Base-by-base conservation (phyloP, 2,329 filamentous ascomycete genomes). In the Aaosphaeria arxii region DNA sequence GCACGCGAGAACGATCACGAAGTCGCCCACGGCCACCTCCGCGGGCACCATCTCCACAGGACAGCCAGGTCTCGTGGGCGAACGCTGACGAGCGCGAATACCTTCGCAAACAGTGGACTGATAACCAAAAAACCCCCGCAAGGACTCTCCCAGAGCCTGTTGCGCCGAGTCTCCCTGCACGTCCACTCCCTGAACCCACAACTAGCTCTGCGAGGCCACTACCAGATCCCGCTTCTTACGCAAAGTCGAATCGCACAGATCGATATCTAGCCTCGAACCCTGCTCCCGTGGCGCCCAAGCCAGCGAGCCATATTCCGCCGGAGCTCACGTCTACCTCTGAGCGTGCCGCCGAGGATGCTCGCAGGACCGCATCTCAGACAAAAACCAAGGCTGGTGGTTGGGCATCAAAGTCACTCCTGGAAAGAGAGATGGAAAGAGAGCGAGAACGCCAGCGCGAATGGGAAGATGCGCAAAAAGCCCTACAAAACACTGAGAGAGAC, bases 391-490 rank as follows among this genome's bases (percentile, higher is more conserved):
- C 83, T 1, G 79, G 75, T 30, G 83, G 81, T 0, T 83, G 79
- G 80, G 83, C 83, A 1, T 79, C 79, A 54, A 88, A 86, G 72
- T 87, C 84, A 0, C 76, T 91, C 7, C 78, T 91, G 1, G 88
- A 91, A 71, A 82, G 86, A 30, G 88, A 91, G 70, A 90, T 91
- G 86, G 87, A 91, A 67, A 77, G 86, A 64, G 88, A 91, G 69
- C 78, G 88, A 6, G 82, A 89, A 72, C 77, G 87, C 11, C 88
- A 91, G 71, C 79, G 78, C 47, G 88, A 91, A 66, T 91, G 89
- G 89, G 88, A 94, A 67, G 83, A 88, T 53, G 76, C 83, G 1
- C 89, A 92, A 69, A 77, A 83, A 61, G 82, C 81, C 55, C 81
- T 83, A 13, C 80, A 82, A 24, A 78, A 78, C 47, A 77, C 81